Conservation (phyloP, 2,329 filamentous ascomycete genomes). For the Aspergillus flavus region DNA sequence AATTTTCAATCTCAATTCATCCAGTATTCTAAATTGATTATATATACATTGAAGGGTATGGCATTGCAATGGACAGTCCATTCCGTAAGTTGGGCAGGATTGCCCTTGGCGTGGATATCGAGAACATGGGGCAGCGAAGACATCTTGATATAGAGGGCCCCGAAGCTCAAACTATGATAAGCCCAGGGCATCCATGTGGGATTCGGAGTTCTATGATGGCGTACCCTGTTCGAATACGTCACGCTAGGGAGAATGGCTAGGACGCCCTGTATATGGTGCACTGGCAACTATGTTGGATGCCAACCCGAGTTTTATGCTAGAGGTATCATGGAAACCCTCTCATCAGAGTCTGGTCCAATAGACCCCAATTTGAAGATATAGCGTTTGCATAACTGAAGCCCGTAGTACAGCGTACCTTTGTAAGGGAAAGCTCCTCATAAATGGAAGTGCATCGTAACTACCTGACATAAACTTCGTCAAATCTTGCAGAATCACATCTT, state of each 20-base stretch:
- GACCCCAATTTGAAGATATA: not conserved
- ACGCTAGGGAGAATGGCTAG: not conserved
- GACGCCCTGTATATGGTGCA: not conserved
- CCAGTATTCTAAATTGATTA: not conserved
- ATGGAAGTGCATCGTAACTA: not conserved
- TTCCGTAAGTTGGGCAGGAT: not conserved
- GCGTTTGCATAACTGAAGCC: not conserved
- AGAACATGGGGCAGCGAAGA: not conserved
- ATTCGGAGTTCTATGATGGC: not conserved
- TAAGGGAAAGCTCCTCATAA: not conserved
- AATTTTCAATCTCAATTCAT: not conserved
- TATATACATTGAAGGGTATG: not conserved
- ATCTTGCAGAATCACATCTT: conserved; percentile 39
- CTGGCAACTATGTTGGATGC: not conserved
- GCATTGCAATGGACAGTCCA: not conserved
- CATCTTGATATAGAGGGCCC: not conserved
- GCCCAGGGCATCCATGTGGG: not conserved
- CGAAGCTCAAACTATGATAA: not conserved
- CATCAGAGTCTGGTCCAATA: not conserved
- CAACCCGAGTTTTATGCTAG: not conserved
- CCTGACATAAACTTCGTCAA: not conserved
- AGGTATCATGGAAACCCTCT: not conserved
- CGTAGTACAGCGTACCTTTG: not conserved
- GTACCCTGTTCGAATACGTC: not conserved
- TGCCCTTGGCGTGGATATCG: not conserved